Base-by-base conservation (phyloP, 345 rosid species). In the Salix arbutifolia region DNA sequence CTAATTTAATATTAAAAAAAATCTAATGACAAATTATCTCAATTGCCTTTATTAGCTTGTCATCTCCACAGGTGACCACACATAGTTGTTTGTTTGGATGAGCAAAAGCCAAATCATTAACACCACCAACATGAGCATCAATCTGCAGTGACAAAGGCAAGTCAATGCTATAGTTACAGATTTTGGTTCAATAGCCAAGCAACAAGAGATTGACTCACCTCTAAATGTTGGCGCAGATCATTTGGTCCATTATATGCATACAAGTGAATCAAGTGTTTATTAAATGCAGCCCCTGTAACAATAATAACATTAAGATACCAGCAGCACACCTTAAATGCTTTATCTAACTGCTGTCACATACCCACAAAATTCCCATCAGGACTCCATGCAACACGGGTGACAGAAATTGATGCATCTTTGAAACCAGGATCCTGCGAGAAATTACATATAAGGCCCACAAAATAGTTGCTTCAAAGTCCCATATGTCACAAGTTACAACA, bases 61-160 rank as follows among this genome's bases (percentile, higher is more conserved):
- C 98, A 79, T 92, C 95, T 86, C 97, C 97, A 83, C 98, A 94
- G 44, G 95, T 92, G 68, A 94, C 92, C 25, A 94, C 87, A 78
- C 97, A 91, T 19, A 86, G 75, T 79, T 89, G 92, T 77, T 87
- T 91, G 89, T 86, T 91, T 81, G 94, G 95, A 84, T 86, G 83
- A 76, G 95, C 92, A 84, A 94, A 94, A 77, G 95, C 95, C 77
- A 94, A 76, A 88, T 94, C 98, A 79, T 89, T 94, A 71, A 94
- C 97, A 50, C 91, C 85, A 67, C 98, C 98, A 72, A 31, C 71
- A 85, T 94, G 98, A 50, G 98, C 94, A 48, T 90, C 97, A 84
- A 94, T 85, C 98, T 94, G 86, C 69, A 68, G 79, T 69, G 30
- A 56, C 71, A 83, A 71, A 82, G 38, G 44, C 37, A 84, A 58